Percentiles rank a stretch among this genome's conserved stretches.
Evolutionary conservation across 257 asterid genomes (phyloP).

Genomic region (Scutellaria baicalensis): DNA sequence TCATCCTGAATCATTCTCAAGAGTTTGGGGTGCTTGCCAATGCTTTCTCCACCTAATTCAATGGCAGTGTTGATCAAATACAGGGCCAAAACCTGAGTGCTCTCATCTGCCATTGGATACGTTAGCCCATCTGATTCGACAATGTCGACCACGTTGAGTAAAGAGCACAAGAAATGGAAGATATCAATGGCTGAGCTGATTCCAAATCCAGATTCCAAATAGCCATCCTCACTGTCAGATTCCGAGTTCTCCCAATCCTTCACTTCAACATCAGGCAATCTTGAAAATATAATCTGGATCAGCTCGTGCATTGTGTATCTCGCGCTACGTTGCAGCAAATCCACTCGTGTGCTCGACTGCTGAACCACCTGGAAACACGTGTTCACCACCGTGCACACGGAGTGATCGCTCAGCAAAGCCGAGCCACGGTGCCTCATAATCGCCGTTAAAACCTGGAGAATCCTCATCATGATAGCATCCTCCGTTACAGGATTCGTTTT

Average conservation of each 20-base stretch:
- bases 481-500: conserved; percentile 62
- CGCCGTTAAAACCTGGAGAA: conserved; percentile 55
- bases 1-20: conserved; percentile 92
- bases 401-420: conserved; percentile 57
- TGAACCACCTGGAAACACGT: conserved; percentile 91
- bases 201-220: conserved; percentile 68
- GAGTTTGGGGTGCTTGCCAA: conserved; percentile 81
- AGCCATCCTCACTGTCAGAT: conserved; percentile 75
- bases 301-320: conserved; percentile 83
- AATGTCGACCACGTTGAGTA: conserved; percentile 68
- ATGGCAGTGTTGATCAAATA: conserved; percentile 70
- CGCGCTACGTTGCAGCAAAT: conserved; percentile 78
- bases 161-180: conserved; percentile 85
- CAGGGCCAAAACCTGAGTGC: conserved; percentile 67
- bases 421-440: conserved; percentile 71
- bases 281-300: conserved; percentile 52
- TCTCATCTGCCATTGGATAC: conserved; percentile 51
- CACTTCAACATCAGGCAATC: conserved; percentile 75
- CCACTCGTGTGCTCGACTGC: conserved; percentile 64
- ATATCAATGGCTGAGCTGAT: conserved; percentile 73
- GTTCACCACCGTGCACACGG: conserved; percentile 75
- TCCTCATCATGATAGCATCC: conserved; percentile 81
- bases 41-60: conserved; percentile 86
- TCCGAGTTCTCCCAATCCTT: conserved; percentile 77
- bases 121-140: conserved; percentile 49